Percentiles rank a stretch among this genome's conserved stretches.
Evolutionary conservation across 768 basidiomycete species (phyloP).

Genomic region (Pleurotus giganteus): DNA sequence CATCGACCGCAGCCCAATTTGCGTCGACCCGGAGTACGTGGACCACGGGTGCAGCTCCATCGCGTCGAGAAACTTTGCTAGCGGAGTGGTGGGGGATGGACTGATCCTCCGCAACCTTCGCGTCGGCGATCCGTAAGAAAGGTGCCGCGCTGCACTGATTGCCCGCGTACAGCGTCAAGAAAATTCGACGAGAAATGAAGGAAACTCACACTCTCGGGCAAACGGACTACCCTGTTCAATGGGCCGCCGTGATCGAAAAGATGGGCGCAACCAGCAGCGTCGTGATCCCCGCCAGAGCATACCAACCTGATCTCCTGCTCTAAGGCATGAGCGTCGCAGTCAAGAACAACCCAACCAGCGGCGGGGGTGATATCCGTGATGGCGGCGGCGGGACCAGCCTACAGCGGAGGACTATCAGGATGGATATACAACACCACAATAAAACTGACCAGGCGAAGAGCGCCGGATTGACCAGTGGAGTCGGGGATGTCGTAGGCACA

Average conservation of each 20-base stretch:
- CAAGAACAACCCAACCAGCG: conserved; percentile 36
- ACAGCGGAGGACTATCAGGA: background rate
- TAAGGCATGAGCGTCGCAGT: conserved; percentile 26
- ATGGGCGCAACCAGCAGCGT: conserved; percentile 1
- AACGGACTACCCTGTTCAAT: background rate
- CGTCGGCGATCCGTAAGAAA: conserved; percentile 1
- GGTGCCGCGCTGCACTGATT: background rate
- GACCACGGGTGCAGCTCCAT: background rate
- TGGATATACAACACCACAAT: background rate
- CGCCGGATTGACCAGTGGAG: conserved; percentile 10
- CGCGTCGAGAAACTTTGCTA: background rate
- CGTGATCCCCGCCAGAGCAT: conserved; percentile 16
- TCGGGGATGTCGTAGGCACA: conserved; percentile 6
- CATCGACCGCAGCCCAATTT: background rate
- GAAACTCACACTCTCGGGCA: conserved; percentile 4
- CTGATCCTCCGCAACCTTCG: background rate
- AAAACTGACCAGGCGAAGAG: conserved; percentile 8
- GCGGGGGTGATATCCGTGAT: conserved; percentile 25
- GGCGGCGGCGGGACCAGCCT: conserved; percentile 14
- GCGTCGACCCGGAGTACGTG: conserved; percentile 1
- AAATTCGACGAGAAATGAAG: background rate
- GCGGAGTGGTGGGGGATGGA: background rate
- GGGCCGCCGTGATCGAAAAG: conserved; percentile 2
- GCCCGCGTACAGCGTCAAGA: too few species aligned
- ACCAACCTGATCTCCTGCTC: conserved; percentile 31